A percentile compares a stretch with the other conserved stretches of the same genome.
phyloP scores from a whole-genome alignment of 805 yeast species.

The Candida insectorum region DNA sequence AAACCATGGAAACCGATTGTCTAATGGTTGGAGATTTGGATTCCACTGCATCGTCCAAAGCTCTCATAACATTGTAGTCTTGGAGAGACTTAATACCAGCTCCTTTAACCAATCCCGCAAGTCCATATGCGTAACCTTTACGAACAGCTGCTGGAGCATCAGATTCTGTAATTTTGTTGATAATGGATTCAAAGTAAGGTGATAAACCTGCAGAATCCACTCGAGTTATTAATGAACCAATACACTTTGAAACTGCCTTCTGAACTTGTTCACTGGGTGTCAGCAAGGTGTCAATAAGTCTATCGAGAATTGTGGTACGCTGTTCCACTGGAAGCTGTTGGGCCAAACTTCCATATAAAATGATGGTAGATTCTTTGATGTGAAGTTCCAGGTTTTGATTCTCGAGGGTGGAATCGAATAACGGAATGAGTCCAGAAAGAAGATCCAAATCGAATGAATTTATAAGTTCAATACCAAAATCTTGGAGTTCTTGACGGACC shows the following conservation, averaged over 20 bases:
- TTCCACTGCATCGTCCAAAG: constrained; percentile 77
- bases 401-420: constrained; percentile 70
- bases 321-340: constrained; percentile 62
- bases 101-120: constrained; percentile 91
- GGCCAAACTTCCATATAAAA: constrained; percentile 88
- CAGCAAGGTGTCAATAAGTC: constrained; percentile 70
- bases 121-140: constrained; percentile 94
- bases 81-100: constrained; percentile 76
- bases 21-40: constrained; percentile 73
- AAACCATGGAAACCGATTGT: constrained; percentile 84
- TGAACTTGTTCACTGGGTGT: constrained; percentile 92
- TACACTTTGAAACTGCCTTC: constrained; percentile 78
- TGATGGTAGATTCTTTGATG: constrained; percentile 75
- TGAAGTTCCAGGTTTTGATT: constrained; percentile 51
- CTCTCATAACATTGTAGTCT: constrained; percentile 72
- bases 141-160: constrained; percentile 44
- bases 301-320: constrained; percentile 57
- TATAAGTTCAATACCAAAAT: constrained; percentile 80
- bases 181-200: constrained; percentile 53
- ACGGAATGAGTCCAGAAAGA: constrained; percentile 73
- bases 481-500: constrained; percentile 81
- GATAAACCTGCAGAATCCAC: constrained; percentile 46
- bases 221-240: constrained; percentile 74
- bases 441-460: constrained; percentile 58
- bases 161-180: constrained; percentile 38